phyloP scores from a whole-genome alignment of 306 rosid genomes.

The Ormosia semicastrata region DNA sequence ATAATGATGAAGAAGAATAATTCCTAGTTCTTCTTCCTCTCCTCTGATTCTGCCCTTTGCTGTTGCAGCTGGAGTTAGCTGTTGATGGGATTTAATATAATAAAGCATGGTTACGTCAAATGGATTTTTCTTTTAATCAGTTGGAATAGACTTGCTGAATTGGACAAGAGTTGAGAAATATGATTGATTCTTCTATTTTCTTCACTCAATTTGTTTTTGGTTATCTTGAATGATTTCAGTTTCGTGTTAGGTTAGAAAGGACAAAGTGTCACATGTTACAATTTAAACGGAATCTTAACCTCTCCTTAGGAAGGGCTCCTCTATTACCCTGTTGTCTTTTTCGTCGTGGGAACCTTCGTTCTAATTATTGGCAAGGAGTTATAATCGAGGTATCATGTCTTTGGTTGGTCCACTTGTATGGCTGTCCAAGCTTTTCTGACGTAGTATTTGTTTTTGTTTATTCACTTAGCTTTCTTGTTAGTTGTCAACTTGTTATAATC shows the following conservation, averaged over 20 bases:
- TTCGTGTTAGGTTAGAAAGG: slow-evolving; percentile 6
- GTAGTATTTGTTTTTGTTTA: slow-evolving; percentile 2
- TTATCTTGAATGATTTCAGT: slow-evolving; percentile 11
- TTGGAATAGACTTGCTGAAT: slow-evolving; percentile 4
- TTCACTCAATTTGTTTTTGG: slow-evolving; percentile 26
- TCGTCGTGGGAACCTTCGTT: slow-evolving; percentile 16
- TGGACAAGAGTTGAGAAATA: background rate
- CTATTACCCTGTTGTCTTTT: background rate
- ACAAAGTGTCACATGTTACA: too few species aligned
- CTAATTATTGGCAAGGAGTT: slow-evolving; percentile 52
- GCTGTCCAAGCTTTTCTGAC: slow-evolving; percentile 29
- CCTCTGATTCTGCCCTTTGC: slow-evolving; percentile 7
- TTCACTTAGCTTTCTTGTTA: background rate
- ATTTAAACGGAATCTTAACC: too few species aligned
- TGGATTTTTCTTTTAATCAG: background rate
- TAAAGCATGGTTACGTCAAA: slow-evolving; percentile 34
- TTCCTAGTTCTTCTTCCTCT: slow-evolving; percentile 24
- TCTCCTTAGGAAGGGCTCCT: background rate
- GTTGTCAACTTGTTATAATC: background rate
- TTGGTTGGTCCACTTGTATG: slow-evolving; percentile 47
- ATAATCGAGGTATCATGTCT: background rate
- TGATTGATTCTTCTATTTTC: background rate
- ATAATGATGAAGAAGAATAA: slow-evolving; percentile 9
- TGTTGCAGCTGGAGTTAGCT: background rate
- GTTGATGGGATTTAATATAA: slow-evolving; percentile 26